Evolutionary conservation across 2,329 filamentous ascomycete genomes (phyloP).

Genomic region (Clarireedia paspali): DNA sequence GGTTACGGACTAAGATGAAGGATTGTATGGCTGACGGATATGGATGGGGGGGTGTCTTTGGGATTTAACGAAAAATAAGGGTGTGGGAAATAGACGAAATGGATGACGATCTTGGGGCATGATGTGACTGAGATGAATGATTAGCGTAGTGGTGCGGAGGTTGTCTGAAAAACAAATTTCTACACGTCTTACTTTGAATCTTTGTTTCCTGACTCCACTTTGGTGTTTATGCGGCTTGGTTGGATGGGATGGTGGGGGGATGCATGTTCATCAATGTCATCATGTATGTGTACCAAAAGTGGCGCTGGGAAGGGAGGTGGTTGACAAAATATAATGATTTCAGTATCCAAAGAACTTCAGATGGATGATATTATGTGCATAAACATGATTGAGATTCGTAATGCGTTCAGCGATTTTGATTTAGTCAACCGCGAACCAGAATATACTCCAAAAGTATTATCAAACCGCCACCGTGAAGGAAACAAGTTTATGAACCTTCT

Average conservation of each 20-base stretch:
- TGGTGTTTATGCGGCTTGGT: background rate
- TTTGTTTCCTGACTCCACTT: background rate
- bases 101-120: background rate
- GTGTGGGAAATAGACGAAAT: background rate
- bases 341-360: background rate
- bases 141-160: background rate
- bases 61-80: background rate
- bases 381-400: background rate
- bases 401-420: too few relatives aligned
- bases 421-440: too few relatives aligned
- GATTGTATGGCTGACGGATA: background rate
- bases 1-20: constrained; percentile 24
- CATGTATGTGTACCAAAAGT: background rate
- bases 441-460: too few relatives aligned
- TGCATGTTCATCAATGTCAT: background rate
- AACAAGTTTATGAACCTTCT: too few relatives aligned
- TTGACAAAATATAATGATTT: background rate
- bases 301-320: background rate
- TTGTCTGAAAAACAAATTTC: background rate
- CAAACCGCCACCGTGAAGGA: too few relatives aligned
- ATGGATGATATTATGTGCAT: background rate
- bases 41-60: background rate
- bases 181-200: background rate
- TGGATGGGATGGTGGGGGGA: background rate
- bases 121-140: background rate